Base-by-base conservation (phyloP, 2,329 filamentous ascomycete species). In the Niveomyces coronatus region DNA sequence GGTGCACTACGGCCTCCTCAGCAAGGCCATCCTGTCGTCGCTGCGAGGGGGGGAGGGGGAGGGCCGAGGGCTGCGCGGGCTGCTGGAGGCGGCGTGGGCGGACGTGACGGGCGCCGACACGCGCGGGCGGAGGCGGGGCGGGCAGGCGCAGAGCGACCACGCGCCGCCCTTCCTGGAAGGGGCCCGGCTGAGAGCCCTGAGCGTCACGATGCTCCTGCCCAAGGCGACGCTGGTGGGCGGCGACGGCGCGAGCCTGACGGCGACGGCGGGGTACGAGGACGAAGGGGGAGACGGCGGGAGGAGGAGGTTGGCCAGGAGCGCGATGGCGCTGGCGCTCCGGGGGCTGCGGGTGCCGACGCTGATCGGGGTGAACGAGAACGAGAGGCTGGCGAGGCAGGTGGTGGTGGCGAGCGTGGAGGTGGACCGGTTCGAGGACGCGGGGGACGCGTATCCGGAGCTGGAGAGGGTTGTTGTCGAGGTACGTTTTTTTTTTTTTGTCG, bases 291-390 rank as follows among this genome's bases (percentile, higher is more conserved):
- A 40, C 2, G 36, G 40, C 13, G 39, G 42, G 7, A n/a, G 4
- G 24, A 39, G 43, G 4, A 41, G 54, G 35, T 46, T 3, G 47
- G 47, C 19, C 54, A 56, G 48, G 39, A 33, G 34, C 23, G 39
- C 33, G 3, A 24, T 37, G 39, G 52, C 27, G 19, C 53, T 82
- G 31, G 63, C 64, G 26, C 54, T 85, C 8, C 66, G 69, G 32
- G 67, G 71, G 15, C 54, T 87, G 35, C 68, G 67, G 26, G 66
- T 85, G 9, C 79, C 82, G 18, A 77, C 75, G 22, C 55, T 88
- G 35, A 74, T 88, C 32, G 83, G 83, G 1, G 72, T 88, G 19
- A 86, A 88, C 49, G 56, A 63, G 16, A 82, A 86, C 49, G 83
- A 88, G 65, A 64, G 83, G 44, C 46, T 60, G 24, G 70, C 67